A percentile compares a stretch with the other conserved stretches of the same genome.
phyloP scores from a whole-genome alignment of 306 rosid species.

The Prunus salicina region DNA sequence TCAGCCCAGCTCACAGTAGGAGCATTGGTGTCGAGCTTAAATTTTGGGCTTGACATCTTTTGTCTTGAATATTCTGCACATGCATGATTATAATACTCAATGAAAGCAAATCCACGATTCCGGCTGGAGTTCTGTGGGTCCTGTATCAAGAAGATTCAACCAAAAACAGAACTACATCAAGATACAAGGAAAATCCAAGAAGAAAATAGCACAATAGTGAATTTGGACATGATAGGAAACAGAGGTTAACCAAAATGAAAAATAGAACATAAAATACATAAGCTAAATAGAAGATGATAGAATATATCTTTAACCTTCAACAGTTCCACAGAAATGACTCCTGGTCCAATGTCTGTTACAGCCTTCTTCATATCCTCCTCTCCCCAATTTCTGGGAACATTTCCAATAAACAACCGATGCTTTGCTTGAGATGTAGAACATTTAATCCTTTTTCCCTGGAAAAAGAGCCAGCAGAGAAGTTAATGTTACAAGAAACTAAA shows the following conservation, averaged over 20 bases:
- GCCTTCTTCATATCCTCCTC: slow-evolving; percentile 51
- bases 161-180: slow-evolving; percentile 7
- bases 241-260: background rate
- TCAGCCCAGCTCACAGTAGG: slow-evolving; percentile 82
- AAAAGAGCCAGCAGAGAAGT: slow-evolving; percentile 14
- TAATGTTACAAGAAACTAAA: background rate
- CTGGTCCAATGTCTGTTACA: slow-evolving; percentile 56
- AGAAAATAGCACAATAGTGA: background rate
- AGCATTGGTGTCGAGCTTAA: slow-evolving; percentile 54
- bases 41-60: slow-evolving; percentile 66
- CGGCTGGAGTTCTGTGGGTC: slow-evolving; percentile 48
- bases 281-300: background rate
- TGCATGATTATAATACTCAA: slow-evolving; percentile 60
- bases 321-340: slow-evolving; percentile 56
- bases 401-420: slow-evolving; percentile 64
- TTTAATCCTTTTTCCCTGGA: slow-evolving; percentile 52
- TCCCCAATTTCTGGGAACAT: slow-evolving; percentile 67
- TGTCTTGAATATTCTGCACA: slow-evolving; percentile 68
- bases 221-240: background rate
- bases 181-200: slow-evolving; percentile 17
- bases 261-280: background rate
- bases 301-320: slow-evolving; percentile 43
- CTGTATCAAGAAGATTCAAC: slow-evolving; percentile 34
- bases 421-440: slow-evolving; percentile 66
- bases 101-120: slow-evolving; percentile 63